These are phyloP conservation scores for Gracilaria vermiculophylla DNA, from an alignment of 23 red algal genomes.

Conservation along the genomic window DNA sequence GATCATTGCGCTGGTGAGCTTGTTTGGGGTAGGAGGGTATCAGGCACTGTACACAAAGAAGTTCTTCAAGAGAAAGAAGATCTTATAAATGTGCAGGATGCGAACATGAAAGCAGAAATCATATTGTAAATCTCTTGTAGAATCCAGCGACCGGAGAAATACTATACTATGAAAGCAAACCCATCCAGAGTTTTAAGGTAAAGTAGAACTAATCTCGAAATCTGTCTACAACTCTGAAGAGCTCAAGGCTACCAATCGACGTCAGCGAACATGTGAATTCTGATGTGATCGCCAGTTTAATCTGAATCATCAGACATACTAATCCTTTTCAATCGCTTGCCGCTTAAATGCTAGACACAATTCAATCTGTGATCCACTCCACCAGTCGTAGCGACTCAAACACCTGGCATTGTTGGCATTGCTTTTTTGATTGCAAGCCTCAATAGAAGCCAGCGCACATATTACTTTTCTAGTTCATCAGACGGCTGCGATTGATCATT, in stretches of 20 bases:
- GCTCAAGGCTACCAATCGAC: background rate
- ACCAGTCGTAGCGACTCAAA: background rate
- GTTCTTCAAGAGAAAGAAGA: constrained; percentile 69
- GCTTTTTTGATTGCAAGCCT: background rate
- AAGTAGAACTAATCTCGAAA: constrained; percentile 30
- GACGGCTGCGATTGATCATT: constrained; percentile 19
- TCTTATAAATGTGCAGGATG: constrained; percentile 8
- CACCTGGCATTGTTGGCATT: background rate
- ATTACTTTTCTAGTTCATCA: constrained; percentile 21
- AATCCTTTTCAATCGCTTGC: background rate
- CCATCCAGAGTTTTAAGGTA: background rate
- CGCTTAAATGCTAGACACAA: constrained; percentile 3
- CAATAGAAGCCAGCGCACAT: background rate
- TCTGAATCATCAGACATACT: constrained; percentile 14
- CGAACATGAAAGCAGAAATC: background rate
- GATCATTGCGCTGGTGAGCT: constrained; percentile 27
- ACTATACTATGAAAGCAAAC: background rate
- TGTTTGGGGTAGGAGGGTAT: constrained; percentile 53
- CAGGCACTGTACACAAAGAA: constrained; percentile 67
- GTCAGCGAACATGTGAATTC: constrained; percentile 8
- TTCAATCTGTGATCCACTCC: background rate
- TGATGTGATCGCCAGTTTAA: constrained; percentile 17
- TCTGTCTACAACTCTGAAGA: background rate
- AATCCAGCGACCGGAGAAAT: background rate
- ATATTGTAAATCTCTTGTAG: background rate